phyloP scores from a whole-genome alignment of 371 early-diverging fungal genomes.

The Nematocida sp. region DNA sequence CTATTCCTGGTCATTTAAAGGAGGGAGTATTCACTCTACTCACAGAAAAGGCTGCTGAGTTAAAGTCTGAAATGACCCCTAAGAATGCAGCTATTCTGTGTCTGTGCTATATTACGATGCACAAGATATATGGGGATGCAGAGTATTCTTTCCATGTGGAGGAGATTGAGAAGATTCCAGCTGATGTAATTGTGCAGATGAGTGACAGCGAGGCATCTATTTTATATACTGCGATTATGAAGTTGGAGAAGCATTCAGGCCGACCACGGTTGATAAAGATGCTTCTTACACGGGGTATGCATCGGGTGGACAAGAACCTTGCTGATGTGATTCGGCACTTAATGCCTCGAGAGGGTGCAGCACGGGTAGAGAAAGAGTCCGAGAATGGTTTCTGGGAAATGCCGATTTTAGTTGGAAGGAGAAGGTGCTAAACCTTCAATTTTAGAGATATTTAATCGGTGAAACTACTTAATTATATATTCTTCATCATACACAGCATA shows the following conservation, averaged over 20 bases:
- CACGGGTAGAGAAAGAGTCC: neutral
- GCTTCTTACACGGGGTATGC: constrained; percentile 46
- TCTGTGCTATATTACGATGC: constrained; percentile 31
- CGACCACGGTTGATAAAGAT: constrained; percentile 28
- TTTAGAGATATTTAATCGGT: too few relatives aligned
- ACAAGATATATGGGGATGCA: constrained; percentile 26
- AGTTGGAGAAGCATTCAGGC: constrained; percentile 34
- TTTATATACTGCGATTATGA: constrained; percentile 6
- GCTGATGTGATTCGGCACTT: constrained; percentile 19
- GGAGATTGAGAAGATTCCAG: constrained; percentile 37
- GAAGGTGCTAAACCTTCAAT: too few relatives aligned
- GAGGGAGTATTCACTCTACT: constrained; percentile 41
- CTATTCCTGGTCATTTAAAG: constrained; percentile 46
- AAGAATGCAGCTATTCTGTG: constrained; percentile 16
- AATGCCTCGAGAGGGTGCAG: constrained; percentile 42
- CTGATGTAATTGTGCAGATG: constrained; percentile 24
- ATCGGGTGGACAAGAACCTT: constrained; percentile 30
- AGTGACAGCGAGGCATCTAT: constrained; percentile 11
- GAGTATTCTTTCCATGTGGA: constrained; percentile 53
- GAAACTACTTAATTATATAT: too few relatives aligned
- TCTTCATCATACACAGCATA: too few relatives aligned
- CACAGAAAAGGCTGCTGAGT: constrained; percentile 6
- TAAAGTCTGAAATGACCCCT: constrained; percentile 37
- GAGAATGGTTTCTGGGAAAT: constrained; percentile 45
- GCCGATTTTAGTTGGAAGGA: neutral